Conservation (phyloP, 2,329 filamentous ascomycete species). For the Microcera coccophila region DNA sequence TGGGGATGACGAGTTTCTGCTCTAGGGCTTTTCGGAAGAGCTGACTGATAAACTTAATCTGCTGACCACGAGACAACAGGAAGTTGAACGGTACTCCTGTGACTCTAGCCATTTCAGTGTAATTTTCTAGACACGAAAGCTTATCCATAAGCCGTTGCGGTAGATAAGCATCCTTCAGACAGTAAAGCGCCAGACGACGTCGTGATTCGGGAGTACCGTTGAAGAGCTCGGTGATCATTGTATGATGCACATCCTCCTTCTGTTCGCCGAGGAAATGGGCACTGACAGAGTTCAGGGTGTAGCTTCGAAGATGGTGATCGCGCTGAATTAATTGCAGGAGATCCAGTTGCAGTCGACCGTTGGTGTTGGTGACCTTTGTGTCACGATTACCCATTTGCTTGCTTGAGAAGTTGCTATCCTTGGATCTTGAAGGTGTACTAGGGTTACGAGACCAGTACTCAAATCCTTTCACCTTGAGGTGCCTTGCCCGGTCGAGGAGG, state of each 20-base stretch:
- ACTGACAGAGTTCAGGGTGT: slow-evolving; percentile 94
- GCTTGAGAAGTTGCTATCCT: slow-evolving; percentile 84
- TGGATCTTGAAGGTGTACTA: slow-evolving; percentile 65
- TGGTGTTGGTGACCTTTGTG: slow-evolving; percentile 90
- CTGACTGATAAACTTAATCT: slow-evolving; percentile 97
- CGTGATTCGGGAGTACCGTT: slow-evolving; percentile 93
- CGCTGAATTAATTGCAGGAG: slow-evolving; percentile 91
- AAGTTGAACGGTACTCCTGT: slow-evolving; percentile 98
- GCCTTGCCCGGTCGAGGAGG: slow-evolving; percentile 78
- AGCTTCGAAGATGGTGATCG: slow-evolving; percentile 92
- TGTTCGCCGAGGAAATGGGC: slow-evolving; percentile 94
- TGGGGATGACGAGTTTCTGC: slow-evolving; percentile 90
- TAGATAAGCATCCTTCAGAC: slow-evolving; percentile 93
- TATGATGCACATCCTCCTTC: slow-evolving; percentile 98
- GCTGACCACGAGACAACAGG: slow-evolving; percentile 85
- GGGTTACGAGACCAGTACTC: slow-evolving; percentile 83
- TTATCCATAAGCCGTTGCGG: slow-evolving; percentile 96
- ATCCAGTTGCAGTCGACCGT: slow-evolving; percentile 88
- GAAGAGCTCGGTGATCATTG: slow-evolving; percentile 98
- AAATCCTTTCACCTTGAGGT: slow-evolving; percentile 76
- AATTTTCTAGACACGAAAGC: slow-evolving; percentile 96
- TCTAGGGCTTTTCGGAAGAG: slow-evolving; percentile 92
- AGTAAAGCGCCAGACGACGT: slow-evolving; percentile 88
- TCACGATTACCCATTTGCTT: slow-evolving; percentile 98
- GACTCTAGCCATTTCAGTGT: slow-evolving; percentile 99